phyloP scores from a whole-genome alignment of 768 basidiomycete genomes.

The Suillus placidus region DNA sequence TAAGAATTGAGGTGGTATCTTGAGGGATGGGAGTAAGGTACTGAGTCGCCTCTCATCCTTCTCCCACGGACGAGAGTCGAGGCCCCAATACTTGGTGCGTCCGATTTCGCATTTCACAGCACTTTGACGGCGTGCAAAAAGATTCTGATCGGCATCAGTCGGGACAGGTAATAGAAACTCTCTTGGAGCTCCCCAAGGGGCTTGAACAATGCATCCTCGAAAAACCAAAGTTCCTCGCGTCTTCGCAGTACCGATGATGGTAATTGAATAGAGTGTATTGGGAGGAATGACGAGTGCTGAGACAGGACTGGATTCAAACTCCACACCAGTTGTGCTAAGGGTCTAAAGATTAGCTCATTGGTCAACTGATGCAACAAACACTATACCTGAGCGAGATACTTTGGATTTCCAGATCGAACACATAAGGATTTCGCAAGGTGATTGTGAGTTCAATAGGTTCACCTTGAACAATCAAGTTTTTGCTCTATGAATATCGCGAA shows the following conservation, averaged over 20 bases:
- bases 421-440: conserved; percentile 87
- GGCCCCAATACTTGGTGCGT: conserved; percentile 73
- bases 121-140: conserved; percentile 57
- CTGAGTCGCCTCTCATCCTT: conserved; percentile 47
- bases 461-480: conserved; percentile 75
- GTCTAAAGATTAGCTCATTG: neutral
- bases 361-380: neutral
- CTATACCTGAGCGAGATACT: conserved; percentile 77
- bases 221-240: conserved; percentile 68
- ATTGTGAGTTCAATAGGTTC: conserved; percentile 83
- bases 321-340: conserved; percentile 77
- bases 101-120: conserved; percentile 65
- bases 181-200: conserved; percentile 67
- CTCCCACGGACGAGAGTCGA: conserved; percentile 70
- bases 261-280: conserved; percentile 70
- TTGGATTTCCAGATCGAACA: conserved; percentile 89
- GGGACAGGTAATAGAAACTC: conserved; percentile 79
- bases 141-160: conserved; percentile 71
- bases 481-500: conserved; percentile 40
- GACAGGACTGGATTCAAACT: conserved; percentile 67
- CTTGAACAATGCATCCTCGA: conserved; percentile 78
- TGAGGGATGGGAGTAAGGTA: conserved; percentile 28
- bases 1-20: conserved; percentile 53
- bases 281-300: conserved; percentile 69
- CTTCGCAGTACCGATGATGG: conserved; percentile 67